Evolutionary conservation across 164 flowering plant species (phyloP), one percentile per base, ranked within the genome.

Genomic region (Cinnamomum micranthum): DNA sequence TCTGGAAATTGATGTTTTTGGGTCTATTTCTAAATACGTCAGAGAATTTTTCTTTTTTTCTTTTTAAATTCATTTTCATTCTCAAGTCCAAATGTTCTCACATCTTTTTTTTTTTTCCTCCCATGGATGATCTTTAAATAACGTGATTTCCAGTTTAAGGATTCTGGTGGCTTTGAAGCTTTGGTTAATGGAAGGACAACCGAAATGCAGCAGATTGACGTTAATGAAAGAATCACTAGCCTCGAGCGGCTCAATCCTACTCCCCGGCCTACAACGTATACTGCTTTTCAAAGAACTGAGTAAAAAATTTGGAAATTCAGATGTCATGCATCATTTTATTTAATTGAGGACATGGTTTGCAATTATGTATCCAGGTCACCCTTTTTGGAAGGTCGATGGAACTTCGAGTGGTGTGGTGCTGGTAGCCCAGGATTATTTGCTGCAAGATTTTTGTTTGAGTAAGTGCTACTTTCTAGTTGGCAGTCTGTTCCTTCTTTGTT

Each of bases 211-310:
- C 76, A 82, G 25, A 92, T 95, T 80, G 99, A 93, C 88, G 98
- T 93, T 74, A 92, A 86, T 85, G 99, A 95, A 85, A 90, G 95
- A 83, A 92, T 95, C 76, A 88, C 86, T 71, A 73, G 90, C 79
- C 92, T 95, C 72, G 99, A 95, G 88, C 82, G 93, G 69, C 93
- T 95, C 60, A 95, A 90, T 80, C 98, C 99, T 28, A 87, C 97
- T 0, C 93, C 94, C 47, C 85, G 98, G 10, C 98, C 99, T 47
- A 91, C 97, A 24, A 92, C 96, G 97, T 95, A 87, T 71, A 87
- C 78, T 73, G 70, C 76, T 55, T 47, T 51, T 68, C 62, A 9
- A 24, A 28, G 60, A 55, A 41, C 47, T 9, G 10, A 41, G 50
- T 22, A n/a, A 7, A 59, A 23, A 2, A 11, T n/a, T 22, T 22